Conservation (phyloP, 1,284 basidiomycete genomes). For the Tylopilus sp. region DNA sequence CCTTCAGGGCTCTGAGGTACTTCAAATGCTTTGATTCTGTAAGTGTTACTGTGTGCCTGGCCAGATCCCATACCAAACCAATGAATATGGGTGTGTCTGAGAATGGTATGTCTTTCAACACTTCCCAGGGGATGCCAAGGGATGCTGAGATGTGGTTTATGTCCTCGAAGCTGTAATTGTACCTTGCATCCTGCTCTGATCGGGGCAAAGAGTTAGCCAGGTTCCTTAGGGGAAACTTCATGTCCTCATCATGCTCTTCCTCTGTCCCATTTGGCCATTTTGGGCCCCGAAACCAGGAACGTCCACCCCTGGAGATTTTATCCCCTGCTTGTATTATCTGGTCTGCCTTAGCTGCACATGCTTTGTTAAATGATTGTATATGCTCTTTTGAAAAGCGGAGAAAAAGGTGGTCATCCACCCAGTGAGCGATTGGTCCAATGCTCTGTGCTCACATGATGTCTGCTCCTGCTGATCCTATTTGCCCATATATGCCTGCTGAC, state of each 20-base stretch:
- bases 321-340: too few relatives aligned
- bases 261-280: not conserved
- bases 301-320: too few relatives aligned
- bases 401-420: too few relatives aligned
- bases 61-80: slow-evolving; percentile 35
- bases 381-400: too few relatives aligned
- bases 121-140: slow-evolving; percentile 18
- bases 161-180: not conserved
- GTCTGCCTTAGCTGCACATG: too few relatives aligned
- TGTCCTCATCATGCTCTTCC: slow-evolving; percentile 18
- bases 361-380: too few relatives aligned
- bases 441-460: too few relatives aligned
- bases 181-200: not conserved
- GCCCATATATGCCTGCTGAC: too few relatives aligned
- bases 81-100: slow-evolving; percentile 15
- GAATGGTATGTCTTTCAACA: slow-evolving; percentile 21
- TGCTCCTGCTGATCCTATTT: too few relatives aligned
- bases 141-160: not conserved
- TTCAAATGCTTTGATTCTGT: not conserved
- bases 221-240: not conserved
- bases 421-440: too few relatives aligned
- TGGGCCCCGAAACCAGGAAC: not conserved
- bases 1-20: too few relatives aligned
- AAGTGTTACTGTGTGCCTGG: not conserved
- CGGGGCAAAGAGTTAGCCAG: not conserved